A percentile compares a stretch with the other conserved stretches of the same genome.
Evolutionary conservation across 768 basidiomycete genomes (phyloP).

Genomic region (Psilocybe sp.): DNA sequence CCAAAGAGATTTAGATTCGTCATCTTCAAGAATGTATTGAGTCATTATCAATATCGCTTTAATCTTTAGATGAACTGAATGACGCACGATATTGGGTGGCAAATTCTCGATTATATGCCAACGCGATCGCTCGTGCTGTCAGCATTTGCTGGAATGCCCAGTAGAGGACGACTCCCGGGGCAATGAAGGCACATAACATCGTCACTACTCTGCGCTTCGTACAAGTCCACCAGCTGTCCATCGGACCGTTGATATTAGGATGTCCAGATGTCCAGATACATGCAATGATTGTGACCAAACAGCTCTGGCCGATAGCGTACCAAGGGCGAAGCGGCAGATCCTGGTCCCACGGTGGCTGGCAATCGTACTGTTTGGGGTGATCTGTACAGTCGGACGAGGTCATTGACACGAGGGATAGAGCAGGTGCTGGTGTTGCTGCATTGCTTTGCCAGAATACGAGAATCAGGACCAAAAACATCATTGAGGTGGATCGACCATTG

Average conservation of each 20-base stretch:
- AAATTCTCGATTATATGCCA: too few species aligned
- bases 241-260: constrained; percentile 22
- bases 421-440: too few species aligned
- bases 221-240: constrained; percentile 4
- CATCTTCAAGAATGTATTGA: background rate
- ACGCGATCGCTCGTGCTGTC: constrained; percentile 8
- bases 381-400: too few species aligned
- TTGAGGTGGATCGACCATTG: too few species aligned
- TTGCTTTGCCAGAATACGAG: too few species aligned
- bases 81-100: too few species aligned
- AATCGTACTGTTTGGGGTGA: too few species aligned
- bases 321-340: too few species aligned
- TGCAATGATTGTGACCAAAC: constrained; percentile 24
- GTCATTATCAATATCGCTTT: background rate
- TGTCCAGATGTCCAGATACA: constrained; percentile 28
- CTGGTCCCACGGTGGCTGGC: too few species aligned
- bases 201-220: constrained; percentile 7
- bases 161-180: constrained; percentile 23
- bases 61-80: too few species aligned
- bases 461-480: too few species aligned
- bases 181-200: constrained; percentile 18
- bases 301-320: constrained; percentile 22
- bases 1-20: background rate
- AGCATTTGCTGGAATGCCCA: constrained; percentile 24
- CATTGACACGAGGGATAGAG: too few species aligned